These are phyloP conservation scores for Phoenix dactylifera DNA, from an alignment of 176 grass and related monocot species.

Conservation along the genomic window DNA sequence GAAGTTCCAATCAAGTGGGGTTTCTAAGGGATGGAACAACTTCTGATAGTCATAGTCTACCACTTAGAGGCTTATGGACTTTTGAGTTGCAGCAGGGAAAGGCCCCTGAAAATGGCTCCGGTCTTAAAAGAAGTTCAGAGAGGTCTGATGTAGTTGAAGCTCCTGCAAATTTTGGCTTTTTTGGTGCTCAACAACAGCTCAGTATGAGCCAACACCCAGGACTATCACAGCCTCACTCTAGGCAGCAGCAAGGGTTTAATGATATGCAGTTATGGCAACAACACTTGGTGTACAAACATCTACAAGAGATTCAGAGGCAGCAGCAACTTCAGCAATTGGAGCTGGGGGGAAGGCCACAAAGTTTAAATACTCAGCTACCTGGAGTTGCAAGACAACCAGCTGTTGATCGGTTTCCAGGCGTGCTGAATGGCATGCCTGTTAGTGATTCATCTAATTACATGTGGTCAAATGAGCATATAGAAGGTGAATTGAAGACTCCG, in stretches of 20 bases:
- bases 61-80: neutral
- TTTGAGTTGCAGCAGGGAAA: neutral
- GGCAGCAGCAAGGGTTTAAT: neutral
- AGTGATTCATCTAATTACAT: constrained; percentile 37
- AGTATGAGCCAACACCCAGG: neutral
- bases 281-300: constrained; percentile 75
- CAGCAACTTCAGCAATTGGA: constrained; percentile 69
- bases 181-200: neutral
- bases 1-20: too few species aligned
- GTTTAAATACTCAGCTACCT: constrained; percentile 37
- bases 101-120: neutral
- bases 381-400: constrained; percentile 34
- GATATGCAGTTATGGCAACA: constrained; percentile 73
- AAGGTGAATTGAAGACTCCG: too few species aligned
- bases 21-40: too few species aligned
- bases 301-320: constrained; percentile 80
- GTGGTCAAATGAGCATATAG: too few species aligned
- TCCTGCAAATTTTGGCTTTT: neutral
- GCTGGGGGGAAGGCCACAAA: constrained; percentile 45
- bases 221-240: neutral
- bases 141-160: neutral
- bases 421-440: constrained; percentile 61
- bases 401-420: constrained; percentile 35
- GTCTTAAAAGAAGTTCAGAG: neutral
- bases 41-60: too few species aligned